A percentile compares a stretch with the other conserved stretches of the same genome.
Conservation (phyloP, 2,329 filamentous ascomycete genomes). For the Scedosporium aurantiacum region DNA sequence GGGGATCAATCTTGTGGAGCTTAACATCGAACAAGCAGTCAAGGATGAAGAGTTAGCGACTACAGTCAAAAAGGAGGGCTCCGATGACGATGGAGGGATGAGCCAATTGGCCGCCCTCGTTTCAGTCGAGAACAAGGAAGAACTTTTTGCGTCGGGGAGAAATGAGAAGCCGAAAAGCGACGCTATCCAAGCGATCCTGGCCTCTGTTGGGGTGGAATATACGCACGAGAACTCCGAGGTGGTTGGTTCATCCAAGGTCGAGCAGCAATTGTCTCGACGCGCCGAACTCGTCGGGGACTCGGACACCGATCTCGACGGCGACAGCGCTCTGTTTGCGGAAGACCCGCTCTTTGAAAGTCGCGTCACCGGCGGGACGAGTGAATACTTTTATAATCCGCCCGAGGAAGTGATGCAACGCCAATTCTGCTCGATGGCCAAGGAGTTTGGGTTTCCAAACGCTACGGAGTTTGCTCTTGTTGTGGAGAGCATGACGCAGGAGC, state of each 20-base stretch:
- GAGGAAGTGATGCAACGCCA: slow-evolving; percentile 65
- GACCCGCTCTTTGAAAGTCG: slow-evolving; percentile 24
- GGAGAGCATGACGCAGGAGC: slow-evolving; percentile 78
- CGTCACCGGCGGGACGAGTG: slow-evolving; percentile 19
- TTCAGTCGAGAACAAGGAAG: slow-evolving; percentile 34
- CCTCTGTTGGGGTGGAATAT: slow-evolving; percentile 81
- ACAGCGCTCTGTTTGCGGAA: slow-evolving; percentile 47
- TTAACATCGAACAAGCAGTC: slow-evolving; percentile 55
- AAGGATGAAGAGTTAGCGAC: slow-evolving; percentile 37
- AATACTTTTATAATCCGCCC: slow-evolving; percentile 57
- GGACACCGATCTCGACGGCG: slow-evolving; percentile 32
- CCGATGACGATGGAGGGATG: slow-evolving; percentile 50
- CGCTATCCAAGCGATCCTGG: slow-evolving; percentile 78
- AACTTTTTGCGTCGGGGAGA: slow-evolving; percentile 22
- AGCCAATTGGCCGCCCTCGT: slow-evolving; percentile 55
- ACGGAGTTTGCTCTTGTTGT: slow-evolving; percentile 84
- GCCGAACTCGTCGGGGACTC: slow-evolving; percentile 51
- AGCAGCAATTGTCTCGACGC: slow-evolving; percentile 67
- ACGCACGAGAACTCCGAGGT: slow-evolving; percentile 96
- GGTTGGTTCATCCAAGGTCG: slow-evolving; percentile 83
- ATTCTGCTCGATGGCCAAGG: slow-evolving; percentile 80
- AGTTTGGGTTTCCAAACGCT: slow-evolving; percentile 64
- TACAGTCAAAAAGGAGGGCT: slow-evolving; percentile 33
- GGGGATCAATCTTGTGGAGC: slow-evolving; percentile 67
- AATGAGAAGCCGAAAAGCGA: slow-evolving; percentile 45